Conservation (phyloP, 352 stramenopile genomes). For the Plasmopara viticola region DNA sequence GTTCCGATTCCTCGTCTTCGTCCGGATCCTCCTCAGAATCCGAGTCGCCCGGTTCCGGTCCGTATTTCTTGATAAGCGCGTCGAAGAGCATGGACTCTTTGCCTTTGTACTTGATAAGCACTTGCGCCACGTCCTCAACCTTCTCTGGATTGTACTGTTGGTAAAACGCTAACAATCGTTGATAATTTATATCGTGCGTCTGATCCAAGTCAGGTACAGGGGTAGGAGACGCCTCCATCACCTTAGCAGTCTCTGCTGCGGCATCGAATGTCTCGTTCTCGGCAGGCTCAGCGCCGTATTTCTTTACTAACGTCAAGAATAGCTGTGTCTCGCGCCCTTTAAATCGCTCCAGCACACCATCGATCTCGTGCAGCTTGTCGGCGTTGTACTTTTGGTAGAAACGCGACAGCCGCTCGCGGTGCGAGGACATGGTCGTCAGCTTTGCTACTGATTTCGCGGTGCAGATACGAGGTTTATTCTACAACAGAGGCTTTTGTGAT, state of each 20-base stretch:
- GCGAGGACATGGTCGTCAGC: conserved; percentile 37
- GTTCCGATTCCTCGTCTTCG: conserved; percentile 37
- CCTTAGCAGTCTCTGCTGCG: conserved; percentile 2
- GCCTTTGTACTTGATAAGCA: conserved; percentile 76
- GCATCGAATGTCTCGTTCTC: conserved; percentile 37
- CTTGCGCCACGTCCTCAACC: conserved; percentile 46
- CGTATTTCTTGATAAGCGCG: conserved; percentile 80
- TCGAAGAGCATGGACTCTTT: conserved; percentile 79
- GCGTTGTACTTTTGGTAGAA: conserved; percentile 86
- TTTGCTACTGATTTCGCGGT: background rate
- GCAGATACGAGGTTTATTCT: no score
- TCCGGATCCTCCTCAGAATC: conserved; percentile 54
- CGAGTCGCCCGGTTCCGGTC: conserved; percentile 68
- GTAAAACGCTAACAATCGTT: conserved; percentile 72
- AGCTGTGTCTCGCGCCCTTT: conserved; percentile 68
- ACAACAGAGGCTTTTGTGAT: no score
- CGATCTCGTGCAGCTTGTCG: conserved; percentile 78
- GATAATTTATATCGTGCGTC: conserved; percentile 49
- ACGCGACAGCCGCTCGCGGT: conserved; percentile 61
- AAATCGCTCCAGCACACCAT: conserved; percentile 76
- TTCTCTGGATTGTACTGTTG: conserved; percentile 81
- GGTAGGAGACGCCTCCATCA: conserved; percentile 20
- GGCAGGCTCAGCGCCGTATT: conserved; percentile 72
- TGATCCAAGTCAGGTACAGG: conserved; percentile 7
- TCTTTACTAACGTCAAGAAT: conserved; percentile 73